These are phyloP conservation scores for Candida sp. DNA, from an alignment of 1,139 yeast genomes.

Conservation along the genomic window DNA sequence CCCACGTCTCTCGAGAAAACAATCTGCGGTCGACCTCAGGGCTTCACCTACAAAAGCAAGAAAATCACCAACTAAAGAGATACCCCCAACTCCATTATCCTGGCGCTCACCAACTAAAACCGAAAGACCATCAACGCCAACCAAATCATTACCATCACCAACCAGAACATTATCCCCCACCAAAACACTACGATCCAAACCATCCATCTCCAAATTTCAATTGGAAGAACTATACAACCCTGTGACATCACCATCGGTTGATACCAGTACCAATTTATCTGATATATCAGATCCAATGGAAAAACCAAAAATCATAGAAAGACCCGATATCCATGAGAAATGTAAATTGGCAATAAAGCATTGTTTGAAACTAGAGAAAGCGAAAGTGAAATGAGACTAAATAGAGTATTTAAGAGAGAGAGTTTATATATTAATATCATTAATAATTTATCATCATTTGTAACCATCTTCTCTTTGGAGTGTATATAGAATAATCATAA, in stretches of 20 bases:
- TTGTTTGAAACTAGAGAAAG: conserved; percentile 17
- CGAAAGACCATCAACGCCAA: conserved; percentile 15
- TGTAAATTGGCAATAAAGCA: conserved; percentile 24
- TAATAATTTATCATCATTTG: too few species aligned
- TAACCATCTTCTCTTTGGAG: not conserved
- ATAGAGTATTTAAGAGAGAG: too few species aligned
- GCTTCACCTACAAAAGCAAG: conserved; percentile 7
- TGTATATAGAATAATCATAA: not conserved
- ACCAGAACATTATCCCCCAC: conserved; percentile 11
- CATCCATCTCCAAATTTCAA: conserved; percentile 20
- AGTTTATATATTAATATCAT: too few species aligned
- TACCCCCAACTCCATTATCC: conserved; percentile 2
- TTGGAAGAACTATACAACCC: conserved; percentile 24
- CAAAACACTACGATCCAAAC: conserved; percentile 14
- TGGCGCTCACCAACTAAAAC: conserved; percentile 12
- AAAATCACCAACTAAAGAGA: conserved; percentile 5
- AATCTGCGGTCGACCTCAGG: conserved; percentile 3
- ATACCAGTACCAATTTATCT: not conserved
- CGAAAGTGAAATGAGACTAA: not conserved
- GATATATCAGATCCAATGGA: conserved; percentile 1
- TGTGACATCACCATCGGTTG: conserved; percentile 16
- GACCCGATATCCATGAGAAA: conserved; percentile 21
- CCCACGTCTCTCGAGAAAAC: not conserved
- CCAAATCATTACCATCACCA: conserved; percentile 13
- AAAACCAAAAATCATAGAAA: not conserved